Evolutionary conservation across 768 basidiomycete species (phyloP).

Genomic region (Leccinum uliginosum): DNA sequence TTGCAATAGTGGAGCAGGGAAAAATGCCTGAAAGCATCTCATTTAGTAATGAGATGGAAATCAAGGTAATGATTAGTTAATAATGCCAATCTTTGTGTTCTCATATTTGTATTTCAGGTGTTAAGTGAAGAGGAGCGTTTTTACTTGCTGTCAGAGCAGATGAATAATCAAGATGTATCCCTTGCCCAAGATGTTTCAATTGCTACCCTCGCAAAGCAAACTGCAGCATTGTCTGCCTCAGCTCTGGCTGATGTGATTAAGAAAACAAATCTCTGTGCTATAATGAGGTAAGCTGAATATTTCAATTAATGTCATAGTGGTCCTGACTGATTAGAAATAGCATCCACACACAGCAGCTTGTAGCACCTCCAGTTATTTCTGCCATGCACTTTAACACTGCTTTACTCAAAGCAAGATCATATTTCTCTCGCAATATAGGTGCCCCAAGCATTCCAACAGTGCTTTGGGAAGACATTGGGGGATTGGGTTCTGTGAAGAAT

Average conservation of each 20-base stretch:
- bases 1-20: conserved; percentile 69
- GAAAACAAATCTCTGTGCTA: conserved; percentile 52
- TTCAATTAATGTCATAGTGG: neutral
- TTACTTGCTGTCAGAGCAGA: conserved; percentile 45
- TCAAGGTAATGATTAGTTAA: conserved; percentile 49
- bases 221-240: conserved; percentile 82
- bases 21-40: conserved; percentile 59
- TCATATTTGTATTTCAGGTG: conserved; percentile 44
- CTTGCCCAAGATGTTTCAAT: conserved; percentile 79
- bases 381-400: conserved; percentile 70
- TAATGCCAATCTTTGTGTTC: neutral
- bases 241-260: conserved; percentile 72
- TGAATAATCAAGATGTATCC: conserved; percentile 34
- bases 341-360: neutral
- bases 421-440: conserved; percentile 92
- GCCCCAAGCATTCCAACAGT: conserved; percentile 95
- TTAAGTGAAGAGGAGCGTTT: conserved; percentile 74
- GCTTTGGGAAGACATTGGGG: conserved; percentile 97
- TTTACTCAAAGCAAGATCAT: conserved; percentile 62
- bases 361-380: conserved; percentile 16
- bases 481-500: conserved; percentile 77
- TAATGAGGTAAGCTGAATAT: conserved; percentile 13
- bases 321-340: conserved; percentile 3
- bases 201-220: conserved; percentile 70
- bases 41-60: conserved; percentile 82